These are phyloP conservation scores for Chenopodium suecicum DNA, from an alignment of 148 eudicot genomes.

Conservation along the genomic window DNA sequence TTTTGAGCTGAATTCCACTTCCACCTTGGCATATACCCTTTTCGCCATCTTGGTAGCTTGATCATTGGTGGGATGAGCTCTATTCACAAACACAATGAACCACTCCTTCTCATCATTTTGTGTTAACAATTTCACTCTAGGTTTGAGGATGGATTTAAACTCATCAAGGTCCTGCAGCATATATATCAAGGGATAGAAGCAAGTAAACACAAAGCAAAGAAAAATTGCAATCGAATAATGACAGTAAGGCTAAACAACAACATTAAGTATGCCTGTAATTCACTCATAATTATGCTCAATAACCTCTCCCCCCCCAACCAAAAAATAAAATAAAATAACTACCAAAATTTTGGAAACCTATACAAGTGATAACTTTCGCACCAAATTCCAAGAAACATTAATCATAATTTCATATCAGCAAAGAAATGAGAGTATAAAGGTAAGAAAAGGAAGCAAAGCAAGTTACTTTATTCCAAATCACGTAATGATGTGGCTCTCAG, in stretches of 20 bases:
- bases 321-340: too few relatives aligned
- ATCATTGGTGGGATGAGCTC: conserved; percentile 86
- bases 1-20: conserved; percentile 96
- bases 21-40: conserved; percentile 87
- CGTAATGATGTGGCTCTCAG: background rate
- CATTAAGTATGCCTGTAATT: background rate
- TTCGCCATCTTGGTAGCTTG: conserved; percentile 91
- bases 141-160: conserved; percentile 88
- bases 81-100: conserved; percentile 93
- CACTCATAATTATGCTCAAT: background rate
- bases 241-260: conserved; percentile 4
- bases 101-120: conserved; percentile 94
- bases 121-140: conserved; percentile 79
- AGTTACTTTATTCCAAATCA: background rate
- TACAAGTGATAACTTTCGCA: background rate
- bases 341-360: background rate
- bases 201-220: conserved; percentile 5
- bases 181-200: background rate
- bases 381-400: background rate
- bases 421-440: background rate
- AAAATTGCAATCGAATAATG: background rate
- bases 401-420: background rate
- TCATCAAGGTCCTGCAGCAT: conserved; percentile 83
- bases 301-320: background rate
- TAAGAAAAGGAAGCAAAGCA: background rate